These are phyloP conservation scores for Poa pratensis DNA, from an alignment of 176 grass and related monocot species.

Conservation along the genomic window DNA sequence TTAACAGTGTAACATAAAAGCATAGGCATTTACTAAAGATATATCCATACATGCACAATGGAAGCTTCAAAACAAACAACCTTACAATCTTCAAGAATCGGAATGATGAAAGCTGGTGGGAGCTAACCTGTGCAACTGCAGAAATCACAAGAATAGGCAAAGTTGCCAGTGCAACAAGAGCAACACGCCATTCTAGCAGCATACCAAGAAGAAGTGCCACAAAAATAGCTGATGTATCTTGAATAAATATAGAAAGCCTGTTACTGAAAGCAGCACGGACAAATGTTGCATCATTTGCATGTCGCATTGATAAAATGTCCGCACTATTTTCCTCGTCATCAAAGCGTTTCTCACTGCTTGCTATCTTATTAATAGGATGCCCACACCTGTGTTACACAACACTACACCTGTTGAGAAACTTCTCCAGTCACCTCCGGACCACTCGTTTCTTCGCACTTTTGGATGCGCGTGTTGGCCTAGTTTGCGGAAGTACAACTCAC, in stretches of 20 bases:
- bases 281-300: slow-evolving; percentile 67
- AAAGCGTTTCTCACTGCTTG: slow-evolving; percentile 35
- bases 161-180: slow-evolving; percentile 88
- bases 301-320: slow-evolving; percentile 86
- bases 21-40: neutral
- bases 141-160: slow-evolving; percentile 81
- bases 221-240: slow-evolving; percentile 82
- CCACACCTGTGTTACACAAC: no score
- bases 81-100: neutral
- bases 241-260: slow-evolving; percentile 92
- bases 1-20: neutral
- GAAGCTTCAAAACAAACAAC: neutral
- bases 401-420: no score
- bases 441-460: no score
- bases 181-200: slow-evolving; percentile 86
- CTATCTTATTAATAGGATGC: no score
- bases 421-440: no score
- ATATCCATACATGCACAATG: neutral
- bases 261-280: slow-evolving; percentile 79
- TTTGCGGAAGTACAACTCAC: no score
- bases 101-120: slow-evolving; percentile 24
- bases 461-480: no score
- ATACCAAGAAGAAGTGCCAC: slow-evolving; percentile 95
- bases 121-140: slow-evolving; percentile 90
- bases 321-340: slow-evolving; percentile 95